phyloP scores from a whole-genome alignment of 495 filamentous ascomycete genomes.

The Tirmania nivea region DNA sequence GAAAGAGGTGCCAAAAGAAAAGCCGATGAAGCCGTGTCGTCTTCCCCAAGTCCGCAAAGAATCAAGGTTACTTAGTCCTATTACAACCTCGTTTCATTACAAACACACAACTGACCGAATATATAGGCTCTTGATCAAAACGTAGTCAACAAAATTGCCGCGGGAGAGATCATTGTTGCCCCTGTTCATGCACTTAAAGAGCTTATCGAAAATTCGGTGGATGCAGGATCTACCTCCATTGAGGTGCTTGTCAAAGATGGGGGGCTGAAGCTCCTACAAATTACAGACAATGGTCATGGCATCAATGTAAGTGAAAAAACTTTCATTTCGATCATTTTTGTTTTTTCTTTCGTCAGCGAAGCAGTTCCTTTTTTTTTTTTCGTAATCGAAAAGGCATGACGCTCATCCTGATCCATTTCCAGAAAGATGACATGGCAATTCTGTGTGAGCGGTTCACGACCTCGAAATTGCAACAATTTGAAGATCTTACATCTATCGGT shows the following conservation, averaged over 20 bases:
- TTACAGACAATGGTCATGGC: conserved; percentile 93
- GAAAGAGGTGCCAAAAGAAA: conserved; percentile 20
- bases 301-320: conserved; percentile 49
- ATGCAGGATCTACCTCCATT: conserved; percentile 78
- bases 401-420: not conserved
- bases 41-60: conserved; percentile 18
- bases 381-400: not conserved
- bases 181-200: conserved; percentile 96
- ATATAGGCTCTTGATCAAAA: conserved; percentile 68
- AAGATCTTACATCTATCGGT: conserved; percentile 74
- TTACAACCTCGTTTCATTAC: too few species aligned
- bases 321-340: not conserved
- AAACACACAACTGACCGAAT: too few species aligned
- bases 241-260: conserved; percentile 91
- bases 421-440: conserved; percentile 65
- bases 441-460: conserved; percentile 95
- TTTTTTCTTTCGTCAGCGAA: too few species aligned
- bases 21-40: conserved; percentile 10
- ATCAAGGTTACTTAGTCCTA: conserved; percentile 17
- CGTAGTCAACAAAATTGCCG: conserved; percentile 97
- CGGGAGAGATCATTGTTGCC: conserved; percentile 97
- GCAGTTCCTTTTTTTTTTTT: not conserved
- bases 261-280: conserved; percentile 89
- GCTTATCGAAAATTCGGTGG: conserved; percentile 91
- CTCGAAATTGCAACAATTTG: conserved; percentile 84